phyloP scores from a whole-genome alignment of 202 grass and related monocot species.

The Digitaria exilis region DNA sequence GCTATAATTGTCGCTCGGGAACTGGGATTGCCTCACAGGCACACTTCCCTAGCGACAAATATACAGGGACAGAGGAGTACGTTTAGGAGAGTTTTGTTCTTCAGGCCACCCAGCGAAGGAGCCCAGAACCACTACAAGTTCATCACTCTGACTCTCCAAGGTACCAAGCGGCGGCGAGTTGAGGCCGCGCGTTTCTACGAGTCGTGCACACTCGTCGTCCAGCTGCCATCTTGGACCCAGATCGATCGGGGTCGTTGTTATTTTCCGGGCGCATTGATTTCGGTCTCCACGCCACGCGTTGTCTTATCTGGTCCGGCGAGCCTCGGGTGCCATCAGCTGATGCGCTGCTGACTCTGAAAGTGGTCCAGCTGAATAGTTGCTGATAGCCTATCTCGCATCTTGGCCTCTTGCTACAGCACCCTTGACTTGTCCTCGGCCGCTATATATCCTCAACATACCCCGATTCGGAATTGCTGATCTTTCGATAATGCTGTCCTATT shows the following conservation, averaged over 20 bases:
- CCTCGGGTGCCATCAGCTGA: background rate
- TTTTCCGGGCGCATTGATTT: background rate
- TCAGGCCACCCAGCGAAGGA: too few species aligned
- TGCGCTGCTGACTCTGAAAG: constrained; percentile 35
- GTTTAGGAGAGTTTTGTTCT: too few species aligned
- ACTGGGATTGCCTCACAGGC: too few species aligned
- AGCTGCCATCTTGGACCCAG: background rate
- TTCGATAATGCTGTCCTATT: background rate
- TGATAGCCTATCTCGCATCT: background rate
- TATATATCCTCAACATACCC: background rate
- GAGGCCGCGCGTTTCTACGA: background rate
- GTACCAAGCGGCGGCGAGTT: background rate
- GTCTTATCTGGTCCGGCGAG: background rate
- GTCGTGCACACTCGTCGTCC: background rate
- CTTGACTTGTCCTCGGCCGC: background rate
- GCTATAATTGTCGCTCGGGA: too few species aligned
- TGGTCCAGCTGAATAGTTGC: constrained; percentile 17
- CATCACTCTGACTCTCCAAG: background rate
- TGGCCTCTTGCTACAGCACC: background rate
- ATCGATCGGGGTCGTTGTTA: background rate
- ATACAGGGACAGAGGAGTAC: too few species aligned
- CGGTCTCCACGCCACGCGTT: too few species aligned
- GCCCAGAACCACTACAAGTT: too few species aligned
- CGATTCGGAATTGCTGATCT: background rate
- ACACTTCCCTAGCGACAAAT: too few species aligned